Evolutionary conservation across 108 stramenopile genomes (phyloP).

Genomic region (Asterionellopsis glacialis): DNA sequence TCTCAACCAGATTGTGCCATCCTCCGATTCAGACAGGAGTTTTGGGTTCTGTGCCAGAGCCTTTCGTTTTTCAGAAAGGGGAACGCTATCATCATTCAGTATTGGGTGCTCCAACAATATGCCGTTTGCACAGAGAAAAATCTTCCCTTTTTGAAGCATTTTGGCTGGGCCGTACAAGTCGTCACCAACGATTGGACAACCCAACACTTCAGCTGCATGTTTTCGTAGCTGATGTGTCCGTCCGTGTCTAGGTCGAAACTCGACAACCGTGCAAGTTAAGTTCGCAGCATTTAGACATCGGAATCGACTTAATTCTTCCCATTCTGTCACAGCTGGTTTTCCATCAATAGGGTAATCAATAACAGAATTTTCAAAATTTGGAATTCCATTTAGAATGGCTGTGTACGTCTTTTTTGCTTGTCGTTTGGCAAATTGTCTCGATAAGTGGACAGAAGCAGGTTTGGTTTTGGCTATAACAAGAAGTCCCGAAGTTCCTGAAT

Average conservation of each 20-base stretch:
- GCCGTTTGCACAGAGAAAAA: no score
- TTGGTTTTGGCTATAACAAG: slow-evolving; percentile 1
- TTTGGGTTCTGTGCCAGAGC: no score
- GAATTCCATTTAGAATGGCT: background rate
- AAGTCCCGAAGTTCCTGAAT: background rate
- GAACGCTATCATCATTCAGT: no score
- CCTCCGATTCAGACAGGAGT: no score
- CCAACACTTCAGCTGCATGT: background rate
- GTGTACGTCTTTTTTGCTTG: background rate
- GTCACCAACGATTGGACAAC: background rate
- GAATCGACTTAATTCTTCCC: no score
- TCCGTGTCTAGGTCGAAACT: background rate
- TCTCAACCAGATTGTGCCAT: no score
- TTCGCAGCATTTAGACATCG: no score
- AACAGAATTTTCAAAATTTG: background rate
- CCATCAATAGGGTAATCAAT: background rate
- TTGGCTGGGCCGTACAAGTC: background rate
- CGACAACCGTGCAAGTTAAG: no score
- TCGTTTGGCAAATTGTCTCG: background rate
- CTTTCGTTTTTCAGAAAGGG: no score
- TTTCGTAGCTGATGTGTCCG: background rate
- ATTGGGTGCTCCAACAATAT: no score
- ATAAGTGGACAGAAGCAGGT: background rate
- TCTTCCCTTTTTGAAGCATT: no score
- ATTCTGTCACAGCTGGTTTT: no score